These are phyloP conservation scores for Ceratobasidium sp. DNA, from an alignment of 1,284 basidiomycete species.

Conservation along the genomic window DNA sequence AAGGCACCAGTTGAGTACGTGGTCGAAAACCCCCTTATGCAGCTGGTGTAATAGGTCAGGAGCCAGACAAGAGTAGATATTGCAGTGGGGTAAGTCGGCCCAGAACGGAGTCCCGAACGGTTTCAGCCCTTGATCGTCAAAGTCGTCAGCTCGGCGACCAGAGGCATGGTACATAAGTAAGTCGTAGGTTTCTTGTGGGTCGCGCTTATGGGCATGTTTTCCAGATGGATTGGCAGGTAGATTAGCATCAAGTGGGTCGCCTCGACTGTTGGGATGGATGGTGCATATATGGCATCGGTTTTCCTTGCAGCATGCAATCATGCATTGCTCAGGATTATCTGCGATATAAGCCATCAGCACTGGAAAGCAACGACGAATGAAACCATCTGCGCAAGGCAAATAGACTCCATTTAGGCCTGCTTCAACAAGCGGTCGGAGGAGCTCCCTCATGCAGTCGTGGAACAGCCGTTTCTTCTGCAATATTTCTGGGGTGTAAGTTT, in stretches of 20 bases:
- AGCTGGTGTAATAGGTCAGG: conserved; percentile 56
- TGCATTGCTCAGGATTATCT: conserved; percentile 36
- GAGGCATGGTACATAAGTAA: neutral
- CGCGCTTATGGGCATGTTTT: neutral
- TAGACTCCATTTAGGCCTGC: conserved; percentile 17
- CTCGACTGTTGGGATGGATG: neutral
- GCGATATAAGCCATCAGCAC: conserved; percentile 58
- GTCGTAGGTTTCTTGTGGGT: neutral
- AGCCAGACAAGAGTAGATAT: conserved; percentile 53
- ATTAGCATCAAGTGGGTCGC: neutral
- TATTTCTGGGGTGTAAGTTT: no score
- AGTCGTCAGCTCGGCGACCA: neutral
- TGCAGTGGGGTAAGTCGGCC: conserved; percentile 51
- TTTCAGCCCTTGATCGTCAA: conserved; percentile 17
- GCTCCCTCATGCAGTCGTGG: conserved; percentile 17
- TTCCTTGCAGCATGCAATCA: conserved; percentile 5
- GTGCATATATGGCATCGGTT: conserved; percentile 19
- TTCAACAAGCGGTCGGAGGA: neutral
- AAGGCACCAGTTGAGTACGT: conserved; percentile 22
- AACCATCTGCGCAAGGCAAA: conserved; percentile 26
- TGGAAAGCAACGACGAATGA: conserved; percentile 49
- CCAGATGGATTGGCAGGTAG: neutral
- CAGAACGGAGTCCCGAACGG: conserved; percentile 51
- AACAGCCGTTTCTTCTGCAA: conserved; percentile 17
- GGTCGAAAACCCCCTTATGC: conserved; percentile 55